Evolutionary conservation across 2,329 filamentous ascomycete genomes (phyloP), one percentile per base, ranked within the genome.

Genomic region (Coleophoma crateriformis): DNA sequence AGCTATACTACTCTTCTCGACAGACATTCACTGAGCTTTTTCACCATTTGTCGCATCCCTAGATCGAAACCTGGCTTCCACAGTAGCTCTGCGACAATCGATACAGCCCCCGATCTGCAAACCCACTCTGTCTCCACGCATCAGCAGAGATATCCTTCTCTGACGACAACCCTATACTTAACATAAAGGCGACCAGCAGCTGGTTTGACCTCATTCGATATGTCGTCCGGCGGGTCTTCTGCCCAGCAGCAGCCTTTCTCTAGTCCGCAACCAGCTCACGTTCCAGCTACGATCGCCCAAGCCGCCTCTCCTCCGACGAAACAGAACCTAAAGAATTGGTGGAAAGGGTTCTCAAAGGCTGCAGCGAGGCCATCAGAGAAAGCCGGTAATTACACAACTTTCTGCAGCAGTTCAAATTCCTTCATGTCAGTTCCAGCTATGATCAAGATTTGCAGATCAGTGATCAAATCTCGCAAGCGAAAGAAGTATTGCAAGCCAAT

Each of bases 251-350:
- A 63, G 49, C 52, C 61, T 40, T 61, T 63, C 47, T 54, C 56
- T 27, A 53, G 48, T 32, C 56, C 61, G 13, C 62, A 63, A 43
- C 59, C 61, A 45, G 56, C 62, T 47, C 58, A 56, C 19, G 46
- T 58, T 33, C 48, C 52, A 7, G 43, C 54, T 22, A 44, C 45
- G 35, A 27, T 27, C n/a, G 11, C 20, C 37, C 59, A 61, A 50
- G 69, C 75, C 50, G 74, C 78, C 61, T 90, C 88, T 39, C 88
- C 88, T 49, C 89, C 89, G 32, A 89, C 84, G 58, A 95, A 87
- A 73, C 84, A 89, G 67, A 90, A 96, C 67, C 76, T 97, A 60
- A 87, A 90, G 60, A 95, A 88, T 52, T 99, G 94, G 94, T 97
- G 94, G 94, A 96, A 90, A 71, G 84, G 85, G 62, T 97, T 99